phyloP scores from a whole-genome alignment of 148 eudicot genomes.

The Vaccinium darrowii region DNA sequence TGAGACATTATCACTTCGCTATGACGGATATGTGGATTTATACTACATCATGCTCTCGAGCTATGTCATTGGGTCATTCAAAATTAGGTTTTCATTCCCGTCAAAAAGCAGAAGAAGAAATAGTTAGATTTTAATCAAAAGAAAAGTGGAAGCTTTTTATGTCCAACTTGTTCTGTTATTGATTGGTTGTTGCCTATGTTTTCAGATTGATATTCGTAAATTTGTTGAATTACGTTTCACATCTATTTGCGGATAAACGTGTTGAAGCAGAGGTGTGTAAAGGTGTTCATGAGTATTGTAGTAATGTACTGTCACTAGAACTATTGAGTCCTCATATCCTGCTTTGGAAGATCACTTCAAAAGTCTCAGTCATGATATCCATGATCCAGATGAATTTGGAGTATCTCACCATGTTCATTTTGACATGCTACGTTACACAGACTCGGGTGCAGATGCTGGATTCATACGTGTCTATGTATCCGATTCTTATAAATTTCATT shows the following conservation, averaged over 20 bases:
- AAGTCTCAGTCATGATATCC: background rate
- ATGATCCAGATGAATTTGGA: constrained; percentile 10
- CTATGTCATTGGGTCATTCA: background rate
- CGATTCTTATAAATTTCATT: background rate
- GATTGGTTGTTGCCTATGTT: background rate
- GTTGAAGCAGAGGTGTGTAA: constrained; percentile 3
- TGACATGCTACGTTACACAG: background rate
- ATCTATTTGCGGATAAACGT: background rate
- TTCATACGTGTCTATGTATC: background rate
- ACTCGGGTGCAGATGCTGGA: background rate
- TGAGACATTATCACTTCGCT: background rate
- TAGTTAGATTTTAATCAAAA: background rate
- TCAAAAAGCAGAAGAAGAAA: background rate
- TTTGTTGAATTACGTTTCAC: background rate
- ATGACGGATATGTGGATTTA: background rate
- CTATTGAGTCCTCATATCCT: background rate
- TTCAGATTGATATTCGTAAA: background rate
- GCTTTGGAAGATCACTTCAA: background rate
- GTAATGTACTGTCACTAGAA: background rate
- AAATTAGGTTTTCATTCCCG: background rate
- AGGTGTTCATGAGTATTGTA: background rate
- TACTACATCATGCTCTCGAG: background rate
- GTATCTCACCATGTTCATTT: background rate
- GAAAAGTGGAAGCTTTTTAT: background rate
- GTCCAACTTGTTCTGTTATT: background rate